Evolutionary conservation across 1,139 yeast species (phyloP).

Genomic region (Hemisphaericaspora subhashii): DNA sequence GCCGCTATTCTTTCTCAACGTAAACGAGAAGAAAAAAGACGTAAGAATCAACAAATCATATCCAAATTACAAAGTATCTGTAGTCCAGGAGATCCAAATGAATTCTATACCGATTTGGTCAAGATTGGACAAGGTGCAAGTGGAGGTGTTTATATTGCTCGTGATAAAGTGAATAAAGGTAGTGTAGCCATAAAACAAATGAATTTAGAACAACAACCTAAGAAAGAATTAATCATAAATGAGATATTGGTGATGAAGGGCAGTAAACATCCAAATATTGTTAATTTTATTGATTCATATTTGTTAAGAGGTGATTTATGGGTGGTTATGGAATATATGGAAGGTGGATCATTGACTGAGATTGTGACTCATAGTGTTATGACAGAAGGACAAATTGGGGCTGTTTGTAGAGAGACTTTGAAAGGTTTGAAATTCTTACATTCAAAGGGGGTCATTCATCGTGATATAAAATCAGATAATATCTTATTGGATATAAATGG

Average conservation of each 20-base stretch:
- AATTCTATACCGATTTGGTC: conserved; percentile 61
- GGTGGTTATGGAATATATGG: conserved; percentile 99
- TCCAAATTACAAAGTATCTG: conserved; percentile 75
- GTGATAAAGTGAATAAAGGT: conserved; percentile 54
- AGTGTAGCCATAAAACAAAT: conserved; percentile 94
- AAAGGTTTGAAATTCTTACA: conserved; percentile 85
- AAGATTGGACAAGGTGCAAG: conserved; percentile 98
- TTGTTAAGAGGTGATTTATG: conserved; percentile 75
- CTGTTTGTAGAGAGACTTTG: conserved; percentile 89
- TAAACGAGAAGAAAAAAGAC: conserved; percentile 73
- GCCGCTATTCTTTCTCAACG: conserved; percentile 61
- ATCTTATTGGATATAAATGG: conserved; percentile 81
- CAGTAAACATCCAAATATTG: conserved; percentile 85
- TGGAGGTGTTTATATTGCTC: conserved; percentile 95
- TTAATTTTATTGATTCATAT: conserved; percentile 85
- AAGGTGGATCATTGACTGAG: conserved; percentile 94
- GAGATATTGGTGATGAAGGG: conserved; percentile 95
- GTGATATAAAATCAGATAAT: conserved; percentile 95
- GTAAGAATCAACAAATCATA: conserved; percentile 67
- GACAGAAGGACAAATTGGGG: conserved; percentile 97
- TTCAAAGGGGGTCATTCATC: conserved; percentile 90
- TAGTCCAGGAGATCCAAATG: conserved; percentile 84
- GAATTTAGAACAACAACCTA: conserved; percentile 90
- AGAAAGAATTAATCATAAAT: conserved; percentile 90
- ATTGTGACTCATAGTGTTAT: conserved; percentile 93